A percentile compares a stretch with the other conserved stretches of the same genome.
Evolutionary conservation across 306 rosid genomes (phyloP).

Genomic region (Prunus armeniaca): DNA sequence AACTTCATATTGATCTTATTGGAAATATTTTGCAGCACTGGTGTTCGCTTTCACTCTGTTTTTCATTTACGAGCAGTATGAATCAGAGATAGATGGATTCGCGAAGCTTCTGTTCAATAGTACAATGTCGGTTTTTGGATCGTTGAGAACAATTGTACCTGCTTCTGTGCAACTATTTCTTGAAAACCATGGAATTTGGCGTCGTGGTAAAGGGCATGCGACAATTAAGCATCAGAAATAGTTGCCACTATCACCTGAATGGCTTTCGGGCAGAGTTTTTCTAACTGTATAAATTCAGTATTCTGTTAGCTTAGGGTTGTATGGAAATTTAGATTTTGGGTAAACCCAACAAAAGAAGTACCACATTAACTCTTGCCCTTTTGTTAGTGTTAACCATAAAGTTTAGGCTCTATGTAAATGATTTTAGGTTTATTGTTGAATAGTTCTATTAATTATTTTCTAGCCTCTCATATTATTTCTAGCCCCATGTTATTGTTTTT

Average conservation of each 20-base stretch:
- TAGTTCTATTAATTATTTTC: too few species aligned
- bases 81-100: constrained; percentile 58
- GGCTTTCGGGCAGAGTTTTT: constrained; percentile 10
- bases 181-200: constrained; percentile 15
- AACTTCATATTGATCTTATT: neutral
- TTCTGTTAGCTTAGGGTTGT: constrained; percentile 17
- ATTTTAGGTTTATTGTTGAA: too few species aligned
- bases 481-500: too few species aligned
- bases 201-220: constrained; percentile 9
- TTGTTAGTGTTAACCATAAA: neutral
- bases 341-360: constrained; percentile 3
- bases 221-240: constrained; percentile 31
- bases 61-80: constrained; percentile 80
- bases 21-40: constrained; percentile 46
- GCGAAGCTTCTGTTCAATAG: constrained; percentile 27
- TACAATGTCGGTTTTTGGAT: constrained; percentile 26
- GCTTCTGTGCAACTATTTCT: constrained; percentile 32
- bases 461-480: too few species aligned
- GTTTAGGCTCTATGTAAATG: neutral
- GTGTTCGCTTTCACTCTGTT: constrained; percentile 64
- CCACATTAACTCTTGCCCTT: constrained; percentile 3
- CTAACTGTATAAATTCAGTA: constrained; percentile 14
- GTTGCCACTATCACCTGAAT: constrained; percentile 4
- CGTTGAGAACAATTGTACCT: constrained; percentile 41
- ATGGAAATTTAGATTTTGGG: constrained; percentile 12